A percentile compares a stretch with the other conserved stretches of the same genome.
These are phyloP conservation scores for Solanum arcanum DNA, from an alignment of 257 asterid species.

Conservation along the genomic window DNA sequence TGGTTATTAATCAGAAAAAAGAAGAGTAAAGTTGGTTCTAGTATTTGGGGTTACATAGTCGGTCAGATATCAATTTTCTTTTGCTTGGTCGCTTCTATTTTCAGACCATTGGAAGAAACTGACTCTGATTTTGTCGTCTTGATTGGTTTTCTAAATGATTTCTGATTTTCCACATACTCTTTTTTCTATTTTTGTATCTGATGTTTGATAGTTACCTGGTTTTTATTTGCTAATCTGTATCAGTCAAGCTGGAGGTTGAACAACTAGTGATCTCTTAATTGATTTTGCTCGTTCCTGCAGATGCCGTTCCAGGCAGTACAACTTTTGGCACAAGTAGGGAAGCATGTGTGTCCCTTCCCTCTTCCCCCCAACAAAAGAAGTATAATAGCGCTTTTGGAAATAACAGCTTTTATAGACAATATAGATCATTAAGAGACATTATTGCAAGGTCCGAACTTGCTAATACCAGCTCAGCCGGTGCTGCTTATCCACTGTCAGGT, in stretches of 20 bases:
- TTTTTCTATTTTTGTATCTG: not conserved
- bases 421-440: conserved; percentile 29
- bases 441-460: conserved; percentile 63
- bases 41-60: not conserved
- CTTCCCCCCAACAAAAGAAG: conserved; percentile 18
- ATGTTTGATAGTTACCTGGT: not conserved
- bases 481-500: conserved; percentile 62
- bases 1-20: not conserved
- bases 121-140: not conserved
- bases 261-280: not conserved
- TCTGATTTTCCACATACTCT: not conserved
- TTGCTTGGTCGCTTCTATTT: not conserved
- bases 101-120: not conserved
- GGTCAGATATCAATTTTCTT: not conserved
- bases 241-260: not conserved
- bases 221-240: not conserved
- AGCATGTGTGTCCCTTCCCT: conserved; percentile 15
- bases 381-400: conserved; percentile 10
- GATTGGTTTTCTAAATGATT: not conserved
- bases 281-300: conserved; percentile 13
- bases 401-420: conserved; percentile 9
- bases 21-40: not conserved
- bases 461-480: conserved; percentile 52
- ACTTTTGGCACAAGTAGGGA: conserved; percentile 10
- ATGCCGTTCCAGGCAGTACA: conserved; percentile 16